A percentile compares a stretch with the other conserved stretches of the same genome.
phyloP scores from a whole-genome alignment of 495 filamentous ascomycete species.

The Penicillium verhagenii region DNA sequence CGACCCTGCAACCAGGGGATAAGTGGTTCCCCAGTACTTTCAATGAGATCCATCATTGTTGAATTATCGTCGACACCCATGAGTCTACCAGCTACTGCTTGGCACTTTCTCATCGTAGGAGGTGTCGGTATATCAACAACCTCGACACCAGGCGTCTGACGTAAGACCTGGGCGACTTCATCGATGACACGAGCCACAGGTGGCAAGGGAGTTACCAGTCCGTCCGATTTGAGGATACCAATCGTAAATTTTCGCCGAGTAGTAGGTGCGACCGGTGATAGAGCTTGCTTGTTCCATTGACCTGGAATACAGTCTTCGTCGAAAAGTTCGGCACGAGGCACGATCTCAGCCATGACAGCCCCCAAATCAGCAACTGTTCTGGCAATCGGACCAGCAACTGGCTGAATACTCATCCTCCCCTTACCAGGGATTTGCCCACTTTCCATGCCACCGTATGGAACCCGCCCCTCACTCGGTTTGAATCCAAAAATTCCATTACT shows the following conservation, averaged over 20 bases:
- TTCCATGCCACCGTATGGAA: slow-evolving; percentile 54
- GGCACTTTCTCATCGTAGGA: slow-evolving; percentile 47
- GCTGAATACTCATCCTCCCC: slow-evolving; percentile 40
- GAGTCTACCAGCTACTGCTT: slow-evolving; percentile 54
- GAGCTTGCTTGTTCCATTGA: slow-evolving; percentile 46
- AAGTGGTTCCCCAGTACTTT: slow-evolving; percentile 53
- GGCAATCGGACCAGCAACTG: slow-evolving; percentile 52
- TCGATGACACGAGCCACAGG: slow-evolving; percentile 54
- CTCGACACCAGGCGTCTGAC: slow-evolving; percentile 43
- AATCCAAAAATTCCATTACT: slow-evolving; percentile 58
- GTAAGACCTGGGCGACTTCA: slow-evolving; percentile 47
- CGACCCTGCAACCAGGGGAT: slow-evolving; percentile 56
- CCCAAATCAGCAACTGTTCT: slow-evolving; percentile 45
- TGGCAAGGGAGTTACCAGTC: slow-evolving; percentile 56
- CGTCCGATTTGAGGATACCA: slow-evolving; percentile 58
- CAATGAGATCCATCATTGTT: slow-evolving; percentile 53
- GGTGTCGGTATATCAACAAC: slow-evolving; percentile 54
- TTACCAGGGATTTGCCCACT: slow-evolving; percentile 39
- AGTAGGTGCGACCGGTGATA: slow-evolving; percentile 12
- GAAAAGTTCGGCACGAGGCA: slow-evolving; percentile 48
- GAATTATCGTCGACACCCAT: slow-evolving; percentile 56
- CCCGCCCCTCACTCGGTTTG: slow-evolving; percentile 56
- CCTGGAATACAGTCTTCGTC: slow-evolving; percentile 50
- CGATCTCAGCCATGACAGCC: slow-evolving; percentile 49
- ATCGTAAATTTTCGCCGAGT: slow-evolving; percentile 41